Evolutionary conservation across 2,329 filamentous ascomycete species (phyloP).

Genomic region (Berkeleyomyces rouxiae): DNA sequence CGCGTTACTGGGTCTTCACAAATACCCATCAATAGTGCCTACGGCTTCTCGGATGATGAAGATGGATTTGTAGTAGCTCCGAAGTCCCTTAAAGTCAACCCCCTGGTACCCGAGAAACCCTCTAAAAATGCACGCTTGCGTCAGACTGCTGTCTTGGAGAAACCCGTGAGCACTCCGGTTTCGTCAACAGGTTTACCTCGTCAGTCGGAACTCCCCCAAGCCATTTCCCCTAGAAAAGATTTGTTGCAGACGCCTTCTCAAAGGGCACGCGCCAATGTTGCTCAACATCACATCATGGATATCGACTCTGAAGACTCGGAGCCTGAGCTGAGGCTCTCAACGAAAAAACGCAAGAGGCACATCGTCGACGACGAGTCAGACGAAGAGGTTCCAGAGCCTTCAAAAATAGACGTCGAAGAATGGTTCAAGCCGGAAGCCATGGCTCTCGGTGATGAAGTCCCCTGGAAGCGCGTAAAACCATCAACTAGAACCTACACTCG

Average conservation of each 20-base stretch:
- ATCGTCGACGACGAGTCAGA: not conserved
- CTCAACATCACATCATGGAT: not conserved
- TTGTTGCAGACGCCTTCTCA: not conserved
- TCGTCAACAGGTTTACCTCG: not conserved
- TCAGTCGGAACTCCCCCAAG: not conserved
- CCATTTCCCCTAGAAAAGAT: not conserved
- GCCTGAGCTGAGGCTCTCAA: not conserved
- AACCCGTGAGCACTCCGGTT: not conserved
- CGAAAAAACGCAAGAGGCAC: not conserved
- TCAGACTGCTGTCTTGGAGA: not conserved
- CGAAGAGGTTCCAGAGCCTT: not conserved
- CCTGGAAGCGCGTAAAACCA: not conserved
- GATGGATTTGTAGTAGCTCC: conserved; percentile 13
- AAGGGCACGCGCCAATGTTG: not conserved
- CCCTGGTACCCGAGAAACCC: not conserved
- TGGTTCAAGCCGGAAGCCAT: not conserved
- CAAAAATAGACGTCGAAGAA: not conserved
- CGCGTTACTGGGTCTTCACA: not conserved
- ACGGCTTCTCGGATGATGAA: conserved; percentile 17
- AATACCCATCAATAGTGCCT: conserved; percentile 14
- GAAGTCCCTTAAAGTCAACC: not conserved
- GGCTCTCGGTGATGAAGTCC: not conserved
- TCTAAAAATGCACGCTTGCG: conserved; percentile 1
- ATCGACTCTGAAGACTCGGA: not conserved
- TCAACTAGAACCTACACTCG: conserved; percentile 4